Percentiles rank a stretch among this genome's conserved stretches.
Conservation (phyloP, 306 rosid genomes). For the Lablab purpureus region DNA sequence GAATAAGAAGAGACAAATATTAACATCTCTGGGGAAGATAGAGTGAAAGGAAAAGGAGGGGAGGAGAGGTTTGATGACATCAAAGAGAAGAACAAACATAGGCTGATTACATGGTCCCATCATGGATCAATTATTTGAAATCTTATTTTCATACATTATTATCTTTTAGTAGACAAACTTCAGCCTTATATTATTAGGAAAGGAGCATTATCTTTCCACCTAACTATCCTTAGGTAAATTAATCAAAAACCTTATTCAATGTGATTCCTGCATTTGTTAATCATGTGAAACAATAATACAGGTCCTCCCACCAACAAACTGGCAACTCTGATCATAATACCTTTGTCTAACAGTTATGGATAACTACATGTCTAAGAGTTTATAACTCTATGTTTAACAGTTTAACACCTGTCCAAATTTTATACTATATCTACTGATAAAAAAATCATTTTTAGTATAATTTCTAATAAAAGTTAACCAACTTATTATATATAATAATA, state of each 20-base stretch:
- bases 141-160: neutral
- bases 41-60: neutral
- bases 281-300: neutral
- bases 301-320: neutral
- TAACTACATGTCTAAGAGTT: neutral
- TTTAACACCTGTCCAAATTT: neutral
- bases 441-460: neutral
- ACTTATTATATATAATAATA: neutral
- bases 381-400: neutral
- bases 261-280: conserved; percentile 5
- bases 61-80: neutral
- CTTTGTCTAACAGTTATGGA: conserved; percentile 1
- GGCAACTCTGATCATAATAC: conserved; percentile 11
- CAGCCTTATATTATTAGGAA: neutral
- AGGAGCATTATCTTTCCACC: conserved; percentile 23
- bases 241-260: conserved; percentile 7
- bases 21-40: conserved; percentile 17
- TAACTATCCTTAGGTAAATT: neutral
- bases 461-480: neutral
- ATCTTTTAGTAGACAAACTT: neutral
- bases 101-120: conserved; percentile 37
- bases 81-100: conserved; percentile 2
- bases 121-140: conserved; percentile 30
- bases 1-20: too few relatives aligned
- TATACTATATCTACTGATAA: neutral